Percentiles rank a stretch among this genome's conserved stretches.
These are phyloP conservation scores for Torulaspora microellipsoides DNA, from an alignment of 805 yeast genomes.

Conservation along the genomic window DNA sequence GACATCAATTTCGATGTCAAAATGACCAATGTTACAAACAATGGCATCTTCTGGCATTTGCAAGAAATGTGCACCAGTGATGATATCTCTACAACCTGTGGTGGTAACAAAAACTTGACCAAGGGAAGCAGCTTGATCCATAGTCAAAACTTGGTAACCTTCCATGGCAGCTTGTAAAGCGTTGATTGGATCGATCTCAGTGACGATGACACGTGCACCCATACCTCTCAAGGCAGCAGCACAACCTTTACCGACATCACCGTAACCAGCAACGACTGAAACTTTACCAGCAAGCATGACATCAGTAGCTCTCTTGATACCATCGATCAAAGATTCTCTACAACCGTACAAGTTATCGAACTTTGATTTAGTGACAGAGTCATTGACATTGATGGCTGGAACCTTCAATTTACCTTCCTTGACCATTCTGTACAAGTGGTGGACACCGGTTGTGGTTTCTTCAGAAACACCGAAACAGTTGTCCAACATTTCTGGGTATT, in stretches of 20 bases:
- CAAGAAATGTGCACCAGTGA: conserved; percentile 80
- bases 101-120: conserved; percentile 99
- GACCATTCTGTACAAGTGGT: conserved; percentile 95
- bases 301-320: conserved; percentile 99
- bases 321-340: conserved; percentile 97
- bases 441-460: conserved; percentile 99
- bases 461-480: conserved; percentile 95
- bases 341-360: conserved; percentile 99
- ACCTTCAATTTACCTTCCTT: conserved; percentile 86
- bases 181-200: conserved; percentile 98
- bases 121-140: conserved; percentile 85
- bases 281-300: conserved; percentile 99
- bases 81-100: conserved; percentile 98
- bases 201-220: conserved; percentile 98
- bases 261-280: conserved; percentile 98
- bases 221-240: conserved; percentile 97
- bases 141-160: conserved; percentile 94
- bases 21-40: conserved; percentile 99
- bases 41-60: conserved; percentile 99
- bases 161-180: conserved; percentile 99
- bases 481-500: conserved; percentile 95
- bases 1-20: conserved; percentile 97
- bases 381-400: conserved; percentile 99
- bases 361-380: conserved; percentile 98
- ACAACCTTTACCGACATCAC: conserved; percentile 99